Percentiles rank a stretch among this genome's conserved stretches.
phyloP scores from a whole-genome alignment of 805 yeast genomes.

The Candida insectorum region DNA sequence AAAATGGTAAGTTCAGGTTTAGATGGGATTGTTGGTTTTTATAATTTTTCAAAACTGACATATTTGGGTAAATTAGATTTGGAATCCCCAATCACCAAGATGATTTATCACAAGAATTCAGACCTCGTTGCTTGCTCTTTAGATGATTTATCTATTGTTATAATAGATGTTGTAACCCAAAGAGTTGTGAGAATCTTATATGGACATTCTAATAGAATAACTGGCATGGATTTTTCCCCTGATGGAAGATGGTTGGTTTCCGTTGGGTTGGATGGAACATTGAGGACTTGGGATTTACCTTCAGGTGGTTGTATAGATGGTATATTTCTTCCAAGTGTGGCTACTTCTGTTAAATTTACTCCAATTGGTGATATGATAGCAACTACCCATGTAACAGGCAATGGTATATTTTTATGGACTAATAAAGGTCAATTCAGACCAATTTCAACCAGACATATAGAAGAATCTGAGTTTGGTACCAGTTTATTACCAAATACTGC shows the following conservation, averaged over 20 bases:
- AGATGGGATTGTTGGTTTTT: slow-evolving; percentile 86
- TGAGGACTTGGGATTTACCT: slow-evolving; percentile 96
- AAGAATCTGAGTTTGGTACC: slow-evolving; percentile 67
- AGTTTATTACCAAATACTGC: slow-evolving; percentile 70
- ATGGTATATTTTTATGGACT: slow-evolving; percentile 91
- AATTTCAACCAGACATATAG: slow-evolving; percentile 69
- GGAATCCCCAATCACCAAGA: slow-evolving; percentile 71
- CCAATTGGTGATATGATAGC: slow-evolving; percentile 89
- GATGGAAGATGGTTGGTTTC: slow-evolving; percentile 95
- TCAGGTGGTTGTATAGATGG: slow-evolving; percentile 97
- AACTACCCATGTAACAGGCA: slow-evolving; percentile 85
- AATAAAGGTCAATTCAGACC: slow-evolving; percentile 81
- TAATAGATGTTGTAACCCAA: slow-evolving; percentile 78
- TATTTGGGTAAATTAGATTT: slow-evolving; percentile 64
- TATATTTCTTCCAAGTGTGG: slow-evolving; percentile 71
- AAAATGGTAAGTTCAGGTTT: slow-evolving; percentile 83
- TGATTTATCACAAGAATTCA: slow-evolving; percentile 77
- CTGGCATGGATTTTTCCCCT: slow-evolving; percentile 85
- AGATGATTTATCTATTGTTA: slow-evolving; percentile 81
- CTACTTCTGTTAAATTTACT: slow-evolving; percentile 74
- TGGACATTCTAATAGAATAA: slow-evolving; percentile 88
- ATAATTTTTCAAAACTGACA: slow-evolving; percentile 73
- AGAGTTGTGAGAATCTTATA: slow-evolving; percentile 79
- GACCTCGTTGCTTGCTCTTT: slow-evolving; percentile 82
- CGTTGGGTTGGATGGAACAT: slow-evolving; percentile 76